Evolutionary conservation across 257 asterid species (phyloP).

Genomic region (Capsicum chinense): DNA sequence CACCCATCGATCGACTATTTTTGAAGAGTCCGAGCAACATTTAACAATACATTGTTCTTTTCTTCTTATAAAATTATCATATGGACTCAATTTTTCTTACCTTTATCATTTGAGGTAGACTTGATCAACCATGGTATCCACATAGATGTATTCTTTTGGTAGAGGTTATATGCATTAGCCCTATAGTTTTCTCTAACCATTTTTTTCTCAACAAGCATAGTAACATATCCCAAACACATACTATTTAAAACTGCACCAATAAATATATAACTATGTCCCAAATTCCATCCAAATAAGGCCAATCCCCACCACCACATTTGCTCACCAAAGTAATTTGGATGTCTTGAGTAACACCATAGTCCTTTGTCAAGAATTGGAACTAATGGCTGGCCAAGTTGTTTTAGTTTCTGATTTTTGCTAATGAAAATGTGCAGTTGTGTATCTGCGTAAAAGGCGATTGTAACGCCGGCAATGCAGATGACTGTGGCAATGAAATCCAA

Average conservation of each 20-base stretch:
- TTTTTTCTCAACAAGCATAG: slow-evolving; percentile 75
- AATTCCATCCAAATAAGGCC: slow-evolving; percentile 68
- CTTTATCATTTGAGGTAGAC: slow-evolving; percentile 42
- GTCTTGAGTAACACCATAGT: slow-evolving; percentile 79
- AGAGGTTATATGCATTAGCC: slow-evolving; percentile 65
- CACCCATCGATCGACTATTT: too few relatives aligned
- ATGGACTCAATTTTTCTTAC: slow-evolving; percentile 37
- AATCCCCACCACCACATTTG: slow-evolving; percentile 99
- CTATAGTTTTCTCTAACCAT: slow-evolving; percentile 75
- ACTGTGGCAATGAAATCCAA: slow-evolving; percentile 66
- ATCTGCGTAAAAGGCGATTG: slow-evolving; percentile 73
- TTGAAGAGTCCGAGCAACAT: too few relatives aligned
- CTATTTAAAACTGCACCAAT: slow-evolving; percentile 73
- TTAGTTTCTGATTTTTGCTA: slow-evolving; percentile 48
- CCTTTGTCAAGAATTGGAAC: slow-evolving; percentile 79
- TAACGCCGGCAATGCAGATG: slow-evolving; percentile 63
- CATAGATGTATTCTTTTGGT: slow-evolving; percentile 70
- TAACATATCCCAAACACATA: slow-evolving; percentile 80
- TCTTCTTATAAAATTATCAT: too few relatives aligned
- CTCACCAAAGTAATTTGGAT: slow-evolving; percentile 94
- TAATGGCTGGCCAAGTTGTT: slow-evolving; percentile 50
- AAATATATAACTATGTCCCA: slow-evolving; percentile 61
- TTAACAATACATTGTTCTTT: too few relatives aligned
- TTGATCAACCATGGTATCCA: slow-evolving; percentile 83
- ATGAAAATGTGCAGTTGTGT: slow-evolving; percentile 79